Conservation (phyloP, 1,139 yeast genomes). For the Pneumocystis wakefieldiae region DNA sequence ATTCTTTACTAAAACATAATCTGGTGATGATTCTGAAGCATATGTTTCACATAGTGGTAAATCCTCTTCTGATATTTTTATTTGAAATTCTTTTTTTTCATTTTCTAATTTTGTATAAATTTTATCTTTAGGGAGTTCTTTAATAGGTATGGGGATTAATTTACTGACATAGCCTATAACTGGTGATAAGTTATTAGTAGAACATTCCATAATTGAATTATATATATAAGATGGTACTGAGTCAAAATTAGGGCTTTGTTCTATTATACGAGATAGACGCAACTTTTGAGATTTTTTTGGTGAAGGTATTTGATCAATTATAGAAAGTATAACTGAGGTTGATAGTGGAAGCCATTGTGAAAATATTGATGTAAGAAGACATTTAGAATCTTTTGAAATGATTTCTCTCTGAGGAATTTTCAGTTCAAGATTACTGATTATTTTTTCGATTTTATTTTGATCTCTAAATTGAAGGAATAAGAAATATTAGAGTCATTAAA, state of each 20-base stretch:
- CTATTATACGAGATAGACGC: conserved; percentile 54
- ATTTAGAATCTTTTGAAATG: conserved; percentile 60
- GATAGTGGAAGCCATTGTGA: conserved; percentile 93
- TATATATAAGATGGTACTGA: conserved; percentile 37
- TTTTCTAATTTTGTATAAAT: conserved; percentile 36
- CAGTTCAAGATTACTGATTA: conserved; percentile 53
- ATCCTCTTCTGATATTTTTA: not conserved
- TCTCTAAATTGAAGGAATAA: conserved; percentile 28
- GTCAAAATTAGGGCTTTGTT: conserved; percentile 38
- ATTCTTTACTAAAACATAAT: conserved; percentile 13
- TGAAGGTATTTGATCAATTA: conserved; percentile 72
- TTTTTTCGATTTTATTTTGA: conserved; percentile 57
- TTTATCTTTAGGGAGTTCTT: conserved; percentile 53
- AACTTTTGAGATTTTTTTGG: conserved; percentile 61
- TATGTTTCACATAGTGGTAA: conserved; percentile 2
- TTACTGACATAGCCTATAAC: conserved; percentile 79
- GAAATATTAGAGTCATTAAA: not conserved
- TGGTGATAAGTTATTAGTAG: conserved; percentile 34
- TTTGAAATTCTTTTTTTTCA: conserved; percentile 13
- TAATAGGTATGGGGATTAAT: conserved; percentile 67
- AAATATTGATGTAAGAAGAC: conserved; percentile 52
- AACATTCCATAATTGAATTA: conserved; percentile 50
- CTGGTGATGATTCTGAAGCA: conserved; percentile 12
- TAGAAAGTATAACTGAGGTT: conserved; percentile 67
- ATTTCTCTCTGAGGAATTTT: conserved; percentile 63